These are phyloP conservation scores for Backusella liffmaniae DNA, from an alignment of 192 early-diverging fungal species.

Conservation along the genomic window DNA sequence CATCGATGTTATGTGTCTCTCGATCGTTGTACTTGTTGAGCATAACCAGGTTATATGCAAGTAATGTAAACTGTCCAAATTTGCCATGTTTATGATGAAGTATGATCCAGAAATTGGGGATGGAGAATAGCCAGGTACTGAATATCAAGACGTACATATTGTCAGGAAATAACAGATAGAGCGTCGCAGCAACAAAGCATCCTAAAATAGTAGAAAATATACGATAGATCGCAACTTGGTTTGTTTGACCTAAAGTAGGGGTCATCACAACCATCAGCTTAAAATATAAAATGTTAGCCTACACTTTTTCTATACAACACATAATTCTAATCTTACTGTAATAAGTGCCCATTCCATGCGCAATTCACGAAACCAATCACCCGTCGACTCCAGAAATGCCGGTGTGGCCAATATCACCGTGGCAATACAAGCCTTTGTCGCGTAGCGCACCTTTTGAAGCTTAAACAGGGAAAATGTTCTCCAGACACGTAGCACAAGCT, in stretches of 20 bases:
- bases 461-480: slow-evolving; percentile 56
- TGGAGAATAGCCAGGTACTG: slow-evolving; percentile 57
- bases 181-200: slow-evolving; percentile 56
- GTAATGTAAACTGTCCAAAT: slow-evolving; percentile 76
- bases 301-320: neutral
- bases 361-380: slow-evolving; percentile 54
- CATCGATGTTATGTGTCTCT: slow-evolving; percentile 53
- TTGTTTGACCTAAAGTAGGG: slow-evolving; percentile 82
- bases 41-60: slow-evolving; percentile 79
- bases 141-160: slow-evolving; percentile 42
- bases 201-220: slow-evolving; percentile 74
- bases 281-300: neutral
- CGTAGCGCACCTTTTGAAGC: slow-evolving; percentile 71
- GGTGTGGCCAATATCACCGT: slow-evolving; percentile 63
- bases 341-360: slow-evolving; percentile 79
- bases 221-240: slow-evolving; percentile 66
- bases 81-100: slow-evolving; percentile 66
- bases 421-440: slow-evolving; percentile 69
- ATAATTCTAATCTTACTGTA: slow-evolving; percentile 43
- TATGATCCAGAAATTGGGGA: slow-evolving; percentile 69
- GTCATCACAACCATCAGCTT: slow-evolving; percentile 78
- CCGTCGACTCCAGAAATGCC: slow-evolving; percentile 59
- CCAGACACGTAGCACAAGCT: slow-evolving; percentile 60
- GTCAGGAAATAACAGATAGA: slow-evolving; percentile 54
- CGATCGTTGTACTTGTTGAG: slow-evolving; percentile 72